Conservation (phyloP, 2,329 filamentous ascomycete genomes). For the Venturia nashicola region DNA sequence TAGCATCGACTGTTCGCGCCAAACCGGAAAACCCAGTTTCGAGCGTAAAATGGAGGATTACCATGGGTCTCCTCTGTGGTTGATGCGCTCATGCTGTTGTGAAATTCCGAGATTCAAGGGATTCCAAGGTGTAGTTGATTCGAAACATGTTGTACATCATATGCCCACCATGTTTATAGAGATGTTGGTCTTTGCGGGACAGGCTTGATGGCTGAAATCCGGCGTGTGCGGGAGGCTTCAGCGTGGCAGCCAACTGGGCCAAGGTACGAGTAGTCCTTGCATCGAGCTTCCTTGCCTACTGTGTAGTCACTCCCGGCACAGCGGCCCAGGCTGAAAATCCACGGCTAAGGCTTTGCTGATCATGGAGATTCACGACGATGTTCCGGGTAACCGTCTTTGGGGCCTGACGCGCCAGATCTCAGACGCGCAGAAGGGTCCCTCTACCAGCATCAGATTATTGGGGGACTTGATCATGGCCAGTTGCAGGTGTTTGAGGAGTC, state of each 20-base stretch:
- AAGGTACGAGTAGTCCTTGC: no score
- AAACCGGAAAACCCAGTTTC: not conserved
- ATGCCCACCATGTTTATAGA: not conserved
- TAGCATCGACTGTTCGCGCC: not conserved
- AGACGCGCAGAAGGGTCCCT: no score
- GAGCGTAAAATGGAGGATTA: not conserved
- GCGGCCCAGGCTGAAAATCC: not conserved
- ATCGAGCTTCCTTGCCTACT: not conserved
- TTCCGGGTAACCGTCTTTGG: not conserved
- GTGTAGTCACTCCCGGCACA: not conserved
- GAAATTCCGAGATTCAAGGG: not conserved
- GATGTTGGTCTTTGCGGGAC: not conserved
- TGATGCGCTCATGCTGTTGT: not conserved
- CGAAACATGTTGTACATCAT: not conserved
- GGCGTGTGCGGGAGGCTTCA: not conserved
- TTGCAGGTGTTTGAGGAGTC: no score
- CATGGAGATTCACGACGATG: conserved; percentile 1
- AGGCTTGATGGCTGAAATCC: not conserved
- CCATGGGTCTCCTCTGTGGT: not conserved
- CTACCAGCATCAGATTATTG: not conserved
- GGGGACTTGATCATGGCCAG: no score
- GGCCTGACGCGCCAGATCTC: not conserved
- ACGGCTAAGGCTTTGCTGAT: not conserved
- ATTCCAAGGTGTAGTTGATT: not conserved
- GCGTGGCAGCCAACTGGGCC: not conserved